Evolutionary conservation across 345 rosid genomes (phyloP), one percentile per base, ranked within the genome.

Genomic region (Pistacia integerrima): DNA sequence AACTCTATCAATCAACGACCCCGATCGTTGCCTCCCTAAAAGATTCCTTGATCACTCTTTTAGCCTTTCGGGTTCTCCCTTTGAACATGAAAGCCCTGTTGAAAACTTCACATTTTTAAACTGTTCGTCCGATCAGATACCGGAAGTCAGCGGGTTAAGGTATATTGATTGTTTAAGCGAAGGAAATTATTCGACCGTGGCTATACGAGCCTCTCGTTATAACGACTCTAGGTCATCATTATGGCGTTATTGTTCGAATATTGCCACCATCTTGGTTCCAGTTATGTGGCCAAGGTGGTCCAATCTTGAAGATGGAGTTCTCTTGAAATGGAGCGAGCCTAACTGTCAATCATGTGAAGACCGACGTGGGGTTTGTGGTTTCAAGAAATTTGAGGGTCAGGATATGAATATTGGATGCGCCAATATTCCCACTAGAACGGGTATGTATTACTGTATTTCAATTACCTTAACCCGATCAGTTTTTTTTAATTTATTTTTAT

Each of bases 321-420:
- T 46, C 62, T 58, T 91, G 81, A 28, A 11, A 2, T 89, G 94
- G 92, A n/a, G 10, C 0, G 1, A 4, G 8, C 90, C 89, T 18
- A 75, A 86, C 65, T 91, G 94, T 55, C 3, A 17, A 5, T n/a
- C 22, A 2, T 91, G 91, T 67, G 77, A 66, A 67, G 36, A 60
- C 59, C 58, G 38, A 1, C 81, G 89, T 1, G 82, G 87, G 72
- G 48, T 30, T 70, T 91, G 93, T 64, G 77, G 82, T 17, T 74
- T 81, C 74, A 79, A 49, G 33, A 69, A 38, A 0, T 11, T 4
- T 44, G 1, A 2, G 12, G 64, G 64, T 33, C 3, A 49, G 3
- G 30, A 18, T 28, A 48, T 0, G 30, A 69, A 62, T 28, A 36
- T 85, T 48, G 84, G 80, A 12, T 87, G 91, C 87, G 57, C 35